phyloP scores from a whole-genome alignment of 192 early-diverging fungal genomes.

The Entomortierella beljakovae region DNA sequence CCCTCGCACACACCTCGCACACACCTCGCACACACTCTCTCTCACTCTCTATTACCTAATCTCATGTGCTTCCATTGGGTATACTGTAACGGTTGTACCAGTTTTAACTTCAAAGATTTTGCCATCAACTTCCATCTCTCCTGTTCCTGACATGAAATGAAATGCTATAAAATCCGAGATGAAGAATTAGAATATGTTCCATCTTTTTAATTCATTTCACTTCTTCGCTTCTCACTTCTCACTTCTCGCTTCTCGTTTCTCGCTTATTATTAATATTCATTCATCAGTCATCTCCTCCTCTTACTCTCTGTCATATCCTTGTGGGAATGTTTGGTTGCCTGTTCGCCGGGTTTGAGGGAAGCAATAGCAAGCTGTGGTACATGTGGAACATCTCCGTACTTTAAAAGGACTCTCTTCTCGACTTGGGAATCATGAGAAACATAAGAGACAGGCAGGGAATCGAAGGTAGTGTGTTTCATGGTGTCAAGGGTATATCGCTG shows the following conservation, averaged over 20 bases:
- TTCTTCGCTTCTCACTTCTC: no score
- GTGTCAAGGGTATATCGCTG: background rate
- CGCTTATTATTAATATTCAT: no score
- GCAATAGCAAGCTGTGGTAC: slow-evolving; percentile 51
- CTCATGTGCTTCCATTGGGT: slow-evolving; percentile 47
- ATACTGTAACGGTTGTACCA: slow-evolving; percentile 52
- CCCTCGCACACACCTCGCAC: no score
- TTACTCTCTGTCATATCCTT: slow-evolving; percentile 57
- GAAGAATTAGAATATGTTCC: no score
- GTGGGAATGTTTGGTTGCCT: slow-evolving; percentile 43
- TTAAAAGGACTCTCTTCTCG: slow-evolving; percentile 51
- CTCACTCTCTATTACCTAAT: slow-evolving; percentile 33
- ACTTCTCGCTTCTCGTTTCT: no score
- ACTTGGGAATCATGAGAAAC: slow-evolving; percentile 52
- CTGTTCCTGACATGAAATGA: slow-evolving; percentile 47
- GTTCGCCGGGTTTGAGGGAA: slow-evolving; percentile 51
- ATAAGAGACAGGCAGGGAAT: slow-evolving; percentile 41
- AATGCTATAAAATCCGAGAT: slow-evolving; percentile 18
- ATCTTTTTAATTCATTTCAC: no score
- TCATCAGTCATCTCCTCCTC: background rate
- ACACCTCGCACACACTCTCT: no score
- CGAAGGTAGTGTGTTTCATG: slow-evolving; percentile 44
- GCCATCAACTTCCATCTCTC: slow-evolving; percentile 54
- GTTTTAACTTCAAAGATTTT: slow-evolving; percentile 46
- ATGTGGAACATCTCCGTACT: slow-evolving; percentile 51